Percentiles rank a stretch among this genome's conserved stretches.
These are phyloP conservation scores for Ceratobasidium sp. DNA, from an alignment of 1,284 basidiomycete species.

Conservation along the genomic window DNA sequence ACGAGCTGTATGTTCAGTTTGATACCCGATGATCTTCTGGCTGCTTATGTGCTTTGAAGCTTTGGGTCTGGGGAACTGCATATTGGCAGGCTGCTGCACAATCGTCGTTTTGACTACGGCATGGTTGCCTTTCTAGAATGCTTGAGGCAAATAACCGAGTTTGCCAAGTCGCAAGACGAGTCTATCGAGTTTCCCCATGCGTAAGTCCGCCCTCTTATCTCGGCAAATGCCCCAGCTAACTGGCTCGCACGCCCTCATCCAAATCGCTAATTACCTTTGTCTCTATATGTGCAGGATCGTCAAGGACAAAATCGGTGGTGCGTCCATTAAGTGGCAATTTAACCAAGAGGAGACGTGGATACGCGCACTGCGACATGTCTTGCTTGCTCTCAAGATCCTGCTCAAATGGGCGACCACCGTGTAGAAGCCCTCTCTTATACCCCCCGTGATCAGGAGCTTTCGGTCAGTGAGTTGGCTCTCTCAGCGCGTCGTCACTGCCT, in stretches of 20 bases:
- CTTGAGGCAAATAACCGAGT: conserved; percentile 88
- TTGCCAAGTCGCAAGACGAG: conserved; percentile 77
- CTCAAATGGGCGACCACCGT: conserved; percentile 82
- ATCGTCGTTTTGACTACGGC: conserved; percentile 93
- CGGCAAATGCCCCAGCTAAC: not conserved
- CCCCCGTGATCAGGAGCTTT: not conserved
- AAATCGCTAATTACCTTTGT: conserved; percentile 25
- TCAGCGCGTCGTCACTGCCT: not conserved
- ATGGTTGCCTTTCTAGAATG: conserved; percentile 98
- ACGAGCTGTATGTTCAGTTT: conserved; percentile 74
- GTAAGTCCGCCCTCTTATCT: conserved; percentile 60
- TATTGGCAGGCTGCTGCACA: conserved; percentile 88
- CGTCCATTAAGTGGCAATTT: conserved; percentile 93
- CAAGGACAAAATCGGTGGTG: conserved; percentile 96
- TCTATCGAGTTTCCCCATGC: conserved; percentile 85
- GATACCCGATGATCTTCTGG: not conserved
- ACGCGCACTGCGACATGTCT: conserved; percentile 88
- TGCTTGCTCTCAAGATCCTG: conserved; percentile 87
- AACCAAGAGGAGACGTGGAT: conserved; percentile 98
- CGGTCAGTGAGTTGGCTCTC: not conserved
- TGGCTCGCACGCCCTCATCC: conserved; percentile 45
- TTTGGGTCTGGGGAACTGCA: conserved; percentile 89
- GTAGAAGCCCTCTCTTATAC: conserved; percentile 10
- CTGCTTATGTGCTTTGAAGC: conserved; percentile 45
- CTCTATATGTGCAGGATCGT: conserved; percentile 68